Conservation (phyloP, 495 filamentous ascomycete genomes). For the Evernia prunastri region DNA sequence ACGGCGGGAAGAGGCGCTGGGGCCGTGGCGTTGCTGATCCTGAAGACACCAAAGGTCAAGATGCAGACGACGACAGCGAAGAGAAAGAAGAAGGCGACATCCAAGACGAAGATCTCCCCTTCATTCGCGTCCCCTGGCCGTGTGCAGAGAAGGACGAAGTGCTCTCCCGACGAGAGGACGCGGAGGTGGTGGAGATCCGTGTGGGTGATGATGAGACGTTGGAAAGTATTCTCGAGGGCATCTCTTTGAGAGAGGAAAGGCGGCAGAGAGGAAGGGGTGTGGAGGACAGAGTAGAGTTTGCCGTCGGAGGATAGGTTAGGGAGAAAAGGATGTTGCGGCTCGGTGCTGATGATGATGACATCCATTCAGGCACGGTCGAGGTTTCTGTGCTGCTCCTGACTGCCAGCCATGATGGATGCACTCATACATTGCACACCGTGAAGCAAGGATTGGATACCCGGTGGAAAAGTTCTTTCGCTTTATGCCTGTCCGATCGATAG, state of each 20-base stretch:
- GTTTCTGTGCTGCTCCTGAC: not conserved
- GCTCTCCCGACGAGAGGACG: not conserved
- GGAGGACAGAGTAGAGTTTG: not conserved
- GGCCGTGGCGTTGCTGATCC: not conserved
- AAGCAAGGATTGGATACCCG: not conserved
- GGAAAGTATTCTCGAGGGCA: conserved; percentile 8
- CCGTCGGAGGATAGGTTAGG: not conserved
- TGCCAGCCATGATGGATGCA: not conserved
- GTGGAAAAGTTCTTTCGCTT: not conserved
- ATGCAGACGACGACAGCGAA: not conserved
- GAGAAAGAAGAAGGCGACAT: not conserved
- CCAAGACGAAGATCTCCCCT: not conserved
- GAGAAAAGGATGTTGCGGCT: not conserved
- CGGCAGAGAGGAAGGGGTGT: not conserved
- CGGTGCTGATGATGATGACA: not conserved
- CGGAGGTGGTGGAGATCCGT: conserved; percentile 8
- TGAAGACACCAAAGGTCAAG: not conserved
- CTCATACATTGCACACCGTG: not conserved
- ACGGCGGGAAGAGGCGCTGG: not conserved
- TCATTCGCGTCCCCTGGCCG: conserved; percentile 8
- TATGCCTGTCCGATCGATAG: conserved; percentile 1
- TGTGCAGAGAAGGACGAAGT: not conserved
- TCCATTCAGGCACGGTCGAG: not conserved
- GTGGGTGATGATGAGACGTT: conserved; percentile 11
- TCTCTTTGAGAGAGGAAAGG: not conserved